Percentiles rank a stretch among this genome's conserved stretches.
These are phyloP conservation scores for Conticribra weissflogii DNA, from an alignment of 108 stramenopile genomes.

Conservation along the genomic window DNA sequence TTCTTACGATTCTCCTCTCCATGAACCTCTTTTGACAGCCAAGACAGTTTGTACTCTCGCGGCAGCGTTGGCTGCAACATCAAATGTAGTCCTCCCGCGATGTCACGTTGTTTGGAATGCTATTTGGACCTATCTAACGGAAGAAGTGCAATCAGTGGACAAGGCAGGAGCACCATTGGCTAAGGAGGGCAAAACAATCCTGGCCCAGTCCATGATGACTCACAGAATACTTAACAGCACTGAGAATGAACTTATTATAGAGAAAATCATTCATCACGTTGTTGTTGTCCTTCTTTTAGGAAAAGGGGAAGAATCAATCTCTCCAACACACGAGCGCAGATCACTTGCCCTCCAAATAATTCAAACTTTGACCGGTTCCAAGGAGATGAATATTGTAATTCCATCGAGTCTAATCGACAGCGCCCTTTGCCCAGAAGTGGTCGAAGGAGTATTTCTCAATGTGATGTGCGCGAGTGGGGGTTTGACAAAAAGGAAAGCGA, in stretches of 20 bases:
- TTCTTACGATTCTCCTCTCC: conserved; percentile 45
- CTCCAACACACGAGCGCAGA: conserved; percentile 68
- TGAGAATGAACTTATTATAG: conserved; percentile 45
- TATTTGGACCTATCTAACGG: conserved; percentile 69
- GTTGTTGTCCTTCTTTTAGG: conserved; percentile 48
- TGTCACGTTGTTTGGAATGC: conserved; percentile 88
- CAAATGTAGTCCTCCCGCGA: conserved; percentile 65
- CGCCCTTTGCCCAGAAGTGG: conserved; percentile 51
- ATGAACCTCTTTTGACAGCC: conserved; percentile 58
- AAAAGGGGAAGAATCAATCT: conserved; percentile 34
- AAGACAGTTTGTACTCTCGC: conserved; percentile 48
- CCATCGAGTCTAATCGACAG: conserved; percentile 53
- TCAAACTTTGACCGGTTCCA: conserved; percentile 59
- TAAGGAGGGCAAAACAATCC: background rate
- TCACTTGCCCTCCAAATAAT: conserved; percentile 67
- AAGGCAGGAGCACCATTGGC: background rate
- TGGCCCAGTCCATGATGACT: conserved; percentile 14
- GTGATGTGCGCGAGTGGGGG: conserved; percentile 61
- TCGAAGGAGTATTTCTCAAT: conserved; percentile 65
- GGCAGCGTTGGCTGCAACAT: conserved; percentile 63
- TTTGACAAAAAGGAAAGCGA: conserved; percentile 20
- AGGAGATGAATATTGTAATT: conserved; percentile 41
- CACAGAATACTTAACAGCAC: conserved; percentile 22
- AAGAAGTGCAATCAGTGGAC: conserved; percentile 11
- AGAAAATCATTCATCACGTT: conserved; percentile 57